Evolutionary conservation across 2,329 filamentous ascomycete species (phyloP).

Genomic region (Venturia pyrina): DNA sequence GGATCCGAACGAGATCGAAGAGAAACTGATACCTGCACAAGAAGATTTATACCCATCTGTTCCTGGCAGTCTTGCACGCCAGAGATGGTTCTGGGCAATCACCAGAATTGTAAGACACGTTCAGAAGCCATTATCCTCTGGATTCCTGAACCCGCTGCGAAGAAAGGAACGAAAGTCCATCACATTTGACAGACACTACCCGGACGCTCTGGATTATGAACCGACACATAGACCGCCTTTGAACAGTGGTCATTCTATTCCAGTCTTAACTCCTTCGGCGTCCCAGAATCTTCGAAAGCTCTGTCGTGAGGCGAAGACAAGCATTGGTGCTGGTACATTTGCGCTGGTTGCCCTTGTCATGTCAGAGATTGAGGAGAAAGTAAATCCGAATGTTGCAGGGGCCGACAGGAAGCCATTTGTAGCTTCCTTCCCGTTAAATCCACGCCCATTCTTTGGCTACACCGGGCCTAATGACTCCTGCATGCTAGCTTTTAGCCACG

Average conservation of each 20-base stretch:
- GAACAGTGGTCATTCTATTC: slow-evolving; percentile 24
- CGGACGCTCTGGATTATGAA: slow-evolving; percentile 29
- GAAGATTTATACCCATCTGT: slow-evolving; percentile 36
- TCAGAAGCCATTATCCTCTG: slow-evolving; percentile 27
- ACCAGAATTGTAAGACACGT: slow-evolving; percentile 34
- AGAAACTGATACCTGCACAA: slow-evolving; percentile 26
- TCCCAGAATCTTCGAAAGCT: slow-evolving; percentile 29
- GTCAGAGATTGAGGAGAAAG: slow-evolving; percentile 34
- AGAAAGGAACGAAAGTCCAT: slow-evolving; percentile 17
- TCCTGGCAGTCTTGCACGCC: slow-evolving; percentile 26
- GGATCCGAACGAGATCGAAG: slow-evolving; percentile 14
- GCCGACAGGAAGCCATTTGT: slow-evolving; percentile 29
- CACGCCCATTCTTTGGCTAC: slow-evolving; percentile 32
- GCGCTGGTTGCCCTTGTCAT: slow-evolving; percentile 36
- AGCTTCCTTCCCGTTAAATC: slow-evolving; percentile 37
- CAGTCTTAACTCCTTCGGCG: slow-evolving; percentile 22
- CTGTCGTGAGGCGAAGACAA: slow-evolving; percentile 28
- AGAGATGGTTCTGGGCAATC: slow-evolving; percentile 39
- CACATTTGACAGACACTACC: slow-evolving; percentile 23
- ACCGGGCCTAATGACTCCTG: slow-evolving; percentile 31
- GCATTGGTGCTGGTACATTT: slow-evolving; percentile 36
- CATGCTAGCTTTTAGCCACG: slow-evolving; percentile 39
- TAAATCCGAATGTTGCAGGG: slow-evolving; percentile 20
- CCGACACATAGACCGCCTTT: slow-evolving; percentile 24
- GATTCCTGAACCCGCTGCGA: slow-evolving; percentile 33